These are phyloP conservation scores for Tylopilus intermedius DNA, from an alignment of 768 basidiomycete species.

Conservation along the genomic window DNA sequence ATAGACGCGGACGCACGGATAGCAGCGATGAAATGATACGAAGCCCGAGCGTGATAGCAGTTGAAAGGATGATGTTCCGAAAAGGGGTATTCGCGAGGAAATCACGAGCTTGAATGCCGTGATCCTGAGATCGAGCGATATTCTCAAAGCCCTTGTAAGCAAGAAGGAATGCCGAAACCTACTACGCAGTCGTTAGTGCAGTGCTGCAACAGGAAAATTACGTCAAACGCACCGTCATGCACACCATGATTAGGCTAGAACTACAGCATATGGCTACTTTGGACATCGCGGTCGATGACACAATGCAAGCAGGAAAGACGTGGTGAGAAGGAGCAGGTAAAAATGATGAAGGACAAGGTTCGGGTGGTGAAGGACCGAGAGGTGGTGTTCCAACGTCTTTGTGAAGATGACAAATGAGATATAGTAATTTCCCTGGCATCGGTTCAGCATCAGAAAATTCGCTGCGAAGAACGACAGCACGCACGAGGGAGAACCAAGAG, in stretches of 20 bases:
- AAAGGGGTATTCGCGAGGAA: slow-evolving; percentile 78
- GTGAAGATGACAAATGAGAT: too few relatives aligned
- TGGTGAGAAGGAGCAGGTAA: slow-evolving; percentile 81
- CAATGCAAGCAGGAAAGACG: slow-evolving; percentile 81
- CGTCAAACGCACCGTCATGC: slow-evolving; percentile 72
- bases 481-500: too few relatives aligned
- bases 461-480: too few relatives aligned
- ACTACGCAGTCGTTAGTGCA: slow-evolving; percentile 1
- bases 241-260: slow-evolving; percentile 80
- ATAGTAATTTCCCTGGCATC: too few relatives aligned
- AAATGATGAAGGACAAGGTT: slow-evolving; percentile 80
- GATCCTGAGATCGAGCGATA: slow-evolving; percentile 42
- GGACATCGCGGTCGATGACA: slow-evolving; percentile 90
- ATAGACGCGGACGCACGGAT: slow-evolving; percentile 53
- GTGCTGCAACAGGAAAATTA: background rate
- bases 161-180: slow-evolving; percentile 76
- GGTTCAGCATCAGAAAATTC: too few relatives aligned
- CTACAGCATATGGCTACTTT: slow-evolving; percentile 79
- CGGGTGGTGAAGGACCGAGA: slow-evolving; percentile 58
- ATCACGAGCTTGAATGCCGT: slow-evolving; percentile 44
- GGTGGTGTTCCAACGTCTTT: slow-evolving; percentile 18
- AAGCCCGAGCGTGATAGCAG: slow-evolving; percentile 82
- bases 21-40: slow-evolving; percentile 80
- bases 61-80: slow-evolving; percentile 79
- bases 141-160: slow-evolving; percentile 76